Evolutionary conservation across 1,284 basidiomycete species (phyloP).

Genomic region (Tilletiopsis washingtonensis): DNA sequence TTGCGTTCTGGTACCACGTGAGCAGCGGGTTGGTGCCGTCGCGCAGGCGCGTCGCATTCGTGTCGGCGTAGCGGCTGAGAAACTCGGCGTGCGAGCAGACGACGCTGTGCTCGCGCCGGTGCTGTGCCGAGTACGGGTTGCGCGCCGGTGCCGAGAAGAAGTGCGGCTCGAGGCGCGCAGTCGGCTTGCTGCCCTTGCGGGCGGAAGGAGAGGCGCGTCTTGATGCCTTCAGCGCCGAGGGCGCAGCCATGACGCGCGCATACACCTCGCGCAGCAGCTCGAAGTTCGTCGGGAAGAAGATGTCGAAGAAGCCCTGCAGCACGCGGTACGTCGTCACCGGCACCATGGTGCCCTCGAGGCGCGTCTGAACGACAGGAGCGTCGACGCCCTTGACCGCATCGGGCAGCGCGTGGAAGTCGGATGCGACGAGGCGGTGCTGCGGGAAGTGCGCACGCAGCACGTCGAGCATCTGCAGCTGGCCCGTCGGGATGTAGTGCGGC

Average conservation of each 20-base stretch:
- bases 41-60: slow-evolving; percentile 58
- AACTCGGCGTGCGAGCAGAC: slow-evolving; percentile 63
- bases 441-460: slow-evolving; percentile 80
- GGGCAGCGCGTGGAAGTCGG: slow-evolving; percentile 82
- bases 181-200: neutral
- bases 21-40: slow-evolving; percentile 82
- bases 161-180: neutral
- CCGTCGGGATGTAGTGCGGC: slow-evolving; percentile 90
- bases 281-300: slow-evolving; percentile 97
- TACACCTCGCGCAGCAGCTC: slow-evolving; percentile 54
- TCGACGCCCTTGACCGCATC: slow-evolving; percentile 75
- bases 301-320: slow-evolving; percentile 93
- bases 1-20: slow-evolving; percentile 80
- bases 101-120: neutral
- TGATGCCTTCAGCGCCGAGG: too few species aligned
- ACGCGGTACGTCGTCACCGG: slow-evolving; percentile 86
- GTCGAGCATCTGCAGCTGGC: slow-evolving; percentile 74
- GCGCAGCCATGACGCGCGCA: slow-evolving; percentile 14
- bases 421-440: slow-evolving; percentile 78
- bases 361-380: slow-evolving; percentile 93
- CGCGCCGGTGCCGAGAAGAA: neutral
- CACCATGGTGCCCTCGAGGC: slow-evolving; percentile 66
- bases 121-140: too few species aligned
- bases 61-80: slow-evolving; percentile 69
- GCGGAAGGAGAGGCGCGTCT: slow-evolving; percentile 2